Base-by-base conservation (phyloP, 345 rosid genomes). In the Moricandia arvensis region DNA sequence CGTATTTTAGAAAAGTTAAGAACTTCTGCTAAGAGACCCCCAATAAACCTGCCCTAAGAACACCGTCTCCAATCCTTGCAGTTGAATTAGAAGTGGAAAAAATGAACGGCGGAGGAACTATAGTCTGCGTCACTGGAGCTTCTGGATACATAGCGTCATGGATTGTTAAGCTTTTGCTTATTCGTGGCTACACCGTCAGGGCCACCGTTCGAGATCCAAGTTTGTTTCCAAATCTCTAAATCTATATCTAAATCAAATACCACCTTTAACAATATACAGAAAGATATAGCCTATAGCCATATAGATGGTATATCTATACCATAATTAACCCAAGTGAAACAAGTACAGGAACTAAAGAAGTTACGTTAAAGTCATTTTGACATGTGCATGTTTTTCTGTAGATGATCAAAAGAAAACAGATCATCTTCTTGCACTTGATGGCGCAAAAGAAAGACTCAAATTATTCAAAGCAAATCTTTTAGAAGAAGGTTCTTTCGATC, bases 101-200 rank as follows among this genome's bases (percentile, higher is more conserved):
- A 5, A 54, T 54, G 59, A 4, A 18, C 59, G 59, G 29, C 29
- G 30, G 5, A 54, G 59, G 29, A 18, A 54, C 18, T 6, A 27
- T 21, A 11, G 59, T 54, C 27, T 54, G 59, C 59, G 59, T 54
- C 59, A 54, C 59, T 27, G 59, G 59, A 54, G 59, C 59, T 18
- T 54, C 59, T 5, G 59, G 59, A 21, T 54, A 54, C 9, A 21
- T 54, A 54, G 59, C 29, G 29, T 54, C 59, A 18, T 54, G 59
- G 59, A 54, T 54, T 54, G 59, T 54, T 54, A 54, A 54, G 59
- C 59, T 54, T 54, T 54, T 54, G 59, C 59, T 54, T 54, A 27
- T 18, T 12, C 59, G 59, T 54, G 59, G 59, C 59, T 54, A 54
- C 59, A 54, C 59, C 6, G 59, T 54, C 29, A 54, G 27, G 6